Conservation (phyloP, 305 asterid species). For the Fraxinus platypoda region DNA sequence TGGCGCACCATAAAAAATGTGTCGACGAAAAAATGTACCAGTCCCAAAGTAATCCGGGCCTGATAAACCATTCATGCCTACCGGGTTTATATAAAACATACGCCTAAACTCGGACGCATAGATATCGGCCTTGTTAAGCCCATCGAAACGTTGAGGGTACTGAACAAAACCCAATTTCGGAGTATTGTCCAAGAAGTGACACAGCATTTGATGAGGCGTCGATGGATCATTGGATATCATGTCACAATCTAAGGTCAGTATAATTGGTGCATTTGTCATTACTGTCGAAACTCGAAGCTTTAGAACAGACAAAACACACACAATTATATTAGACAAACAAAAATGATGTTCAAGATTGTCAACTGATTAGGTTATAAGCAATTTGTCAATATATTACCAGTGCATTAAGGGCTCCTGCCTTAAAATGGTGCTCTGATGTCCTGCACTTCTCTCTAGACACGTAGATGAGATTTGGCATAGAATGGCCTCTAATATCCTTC, state of each 20-base stretch:
- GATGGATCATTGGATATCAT: slow-evolving; percentile 59
- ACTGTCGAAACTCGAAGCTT: slow-evolving; percentile 51
- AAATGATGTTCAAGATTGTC: neutral
- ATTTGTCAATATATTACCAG: slow-evolving; percentile 29
- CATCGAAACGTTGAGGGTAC: slow-evolving; percentile 34
- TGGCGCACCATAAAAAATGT: slow-evolving; percentile 36
- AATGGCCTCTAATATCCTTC: slow-evolving; percentile 30
- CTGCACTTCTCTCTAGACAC: slow-evolving; percentile 42
- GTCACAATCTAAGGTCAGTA: slow-evolving; percentile 53
- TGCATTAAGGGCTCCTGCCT: slow-evolving; percentile 57
- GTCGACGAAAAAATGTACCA: slow-evolving; percentile 45
- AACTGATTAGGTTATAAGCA: neutral
- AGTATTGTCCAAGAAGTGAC: slow-evolving; percentile 40
- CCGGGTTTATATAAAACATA: slow-evolving; percentile 22
- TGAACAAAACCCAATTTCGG: slow-evolving; percentile 44
- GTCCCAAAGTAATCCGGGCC: slow-evolving; percentile 55
- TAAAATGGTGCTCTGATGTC: slow-evolving; percentile 41
- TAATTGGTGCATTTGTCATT: slow-evolving; percentile 51
- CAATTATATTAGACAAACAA: neutral
- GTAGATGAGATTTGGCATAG: slow-evolving; percentile 50
- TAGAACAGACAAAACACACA: neutral
- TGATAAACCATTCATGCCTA: slow-evolving; percentile 43
- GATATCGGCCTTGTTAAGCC: slow-evolving; percentile 40
- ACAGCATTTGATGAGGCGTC: slow-evolving; percentile 34
- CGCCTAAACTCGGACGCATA: slow-evolving; percentile 37